These are phyloP conservation scores for Bretschneidera sinensis DNA, from an alignment of 345 rosid species.

Conservation along the genomic window DNA sequence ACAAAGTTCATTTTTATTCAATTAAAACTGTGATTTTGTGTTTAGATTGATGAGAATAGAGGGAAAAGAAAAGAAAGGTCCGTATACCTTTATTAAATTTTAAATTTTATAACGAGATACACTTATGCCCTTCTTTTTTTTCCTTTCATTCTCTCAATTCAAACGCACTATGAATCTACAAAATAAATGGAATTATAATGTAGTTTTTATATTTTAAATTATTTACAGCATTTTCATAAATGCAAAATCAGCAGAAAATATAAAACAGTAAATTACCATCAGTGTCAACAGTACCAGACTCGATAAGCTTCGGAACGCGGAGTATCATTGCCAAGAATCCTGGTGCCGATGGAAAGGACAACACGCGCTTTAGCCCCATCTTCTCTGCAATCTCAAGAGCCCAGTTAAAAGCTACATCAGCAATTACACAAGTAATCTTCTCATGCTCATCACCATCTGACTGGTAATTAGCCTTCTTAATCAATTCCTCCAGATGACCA, in stretches of 20 bases:
- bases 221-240: background rate
- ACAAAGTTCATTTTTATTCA: no score
- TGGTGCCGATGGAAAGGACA: conserved; percentile 13
- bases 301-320: conserved; percentile 13
- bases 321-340: conserved; percentile 14
- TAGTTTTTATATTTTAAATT: background rate
- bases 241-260: no score
- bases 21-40: no score
- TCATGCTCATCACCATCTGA: conserved; percentile 6
- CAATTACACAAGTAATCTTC: conserved; percentile 26
- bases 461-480: conserved; percentile 23
- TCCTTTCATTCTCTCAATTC: no score
- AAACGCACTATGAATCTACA: no score
- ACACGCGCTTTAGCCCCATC: conserved; percentile 17
- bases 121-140: no score
- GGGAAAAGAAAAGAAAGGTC: no score
- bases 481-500: conserved; percentile 16
- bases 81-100: no score
- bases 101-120: no score
- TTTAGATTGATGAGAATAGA: no score
- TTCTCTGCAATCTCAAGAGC: conserved; percentile 23
- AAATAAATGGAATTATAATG: no score
- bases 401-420: conserved; percentile 27
- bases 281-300: conserved; percentile 16
- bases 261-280: no score